A percentile compares a stretch with the other conserved stretches of the same genome.
These are phyloP conservation scores for Kewa caespitosa DNA, from an alignment of 179 eudicot genomes.

Conservation along the genomic window DNA sequence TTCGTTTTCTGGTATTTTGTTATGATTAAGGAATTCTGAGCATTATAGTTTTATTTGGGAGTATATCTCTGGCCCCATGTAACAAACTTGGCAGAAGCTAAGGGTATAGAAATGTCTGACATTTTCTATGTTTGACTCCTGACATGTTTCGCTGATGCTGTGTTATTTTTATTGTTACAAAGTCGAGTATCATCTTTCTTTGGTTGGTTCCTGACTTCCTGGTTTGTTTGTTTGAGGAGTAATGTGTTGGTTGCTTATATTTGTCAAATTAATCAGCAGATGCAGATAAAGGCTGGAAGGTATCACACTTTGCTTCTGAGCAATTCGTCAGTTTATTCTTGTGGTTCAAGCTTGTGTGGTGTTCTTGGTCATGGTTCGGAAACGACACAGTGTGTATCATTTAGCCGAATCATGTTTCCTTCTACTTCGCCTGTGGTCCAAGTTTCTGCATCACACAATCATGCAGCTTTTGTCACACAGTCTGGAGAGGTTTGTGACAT, in stretches of 20 bases:
- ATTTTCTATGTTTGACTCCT: not conserved
- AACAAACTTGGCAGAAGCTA: not conserved
- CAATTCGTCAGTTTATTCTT: conserved; percentile 74
- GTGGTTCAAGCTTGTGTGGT: conserved; percentile 94
- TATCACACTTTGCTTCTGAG: conserved; percentile 84
- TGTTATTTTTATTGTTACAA: not conserved
- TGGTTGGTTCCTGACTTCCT: not conserved
- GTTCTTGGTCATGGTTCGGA: conserved; percentile 98
- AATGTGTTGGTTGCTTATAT: conserved; percentile 14
- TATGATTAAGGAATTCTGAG: not conserved
- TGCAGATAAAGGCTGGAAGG: conserved; percentile 92
- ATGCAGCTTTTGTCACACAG: conserved; percentile 83
- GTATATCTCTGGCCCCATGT: not conserved
- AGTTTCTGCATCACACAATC: conserved; percentile 92
- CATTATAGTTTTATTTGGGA: not conserved
- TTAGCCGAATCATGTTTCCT: conserved; percentile 71
- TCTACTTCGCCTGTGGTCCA: conserved; percentile 54
- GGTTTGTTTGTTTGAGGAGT: not conserved
- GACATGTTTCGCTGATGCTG: not conserved
- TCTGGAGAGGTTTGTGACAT: conserved; percentile 80
- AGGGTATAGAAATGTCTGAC: not conserved
- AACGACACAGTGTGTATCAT: conserved; percentile 72
- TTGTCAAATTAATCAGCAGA: conserved; percentile 40
- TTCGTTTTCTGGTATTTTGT: too few relatives aligned
- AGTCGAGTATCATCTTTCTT: not conserved